Base-by-base conservation (phyloP, 202 grass and related monocot species). In the Saccharum hybrid region DNA sequence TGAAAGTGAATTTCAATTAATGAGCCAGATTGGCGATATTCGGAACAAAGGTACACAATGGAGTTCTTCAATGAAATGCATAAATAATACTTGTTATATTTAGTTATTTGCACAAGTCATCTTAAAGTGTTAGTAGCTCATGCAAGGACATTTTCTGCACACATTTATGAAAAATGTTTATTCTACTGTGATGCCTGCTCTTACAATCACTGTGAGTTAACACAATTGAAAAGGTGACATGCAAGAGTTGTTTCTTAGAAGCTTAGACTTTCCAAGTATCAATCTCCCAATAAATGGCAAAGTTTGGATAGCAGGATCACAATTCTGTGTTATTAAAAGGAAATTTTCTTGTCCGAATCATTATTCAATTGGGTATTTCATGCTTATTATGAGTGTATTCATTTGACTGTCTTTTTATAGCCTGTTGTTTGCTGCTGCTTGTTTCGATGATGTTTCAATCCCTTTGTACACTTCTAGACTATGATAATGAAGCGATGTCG, bases 1-100 rank as follows among this genome's bases (percentile, higher is more conserved):
- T 64, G 89, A 95, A 77, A 91, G 75, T 75, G 89, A 98, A 43
- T 98, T 95, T 74, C 83, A 87, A 59, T 83, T 98, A 79, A 90
- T 95, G 85, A 84, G 46, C 6, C 81, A 28, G 83, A 91, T 98
- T 78, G 74, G 85, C 30, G 65, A 76, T 74, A 90, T 98, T 73
- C 84, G 62, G 40, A 90, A 77, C 59, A 95, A 88, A 86, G 96
- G 96, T 98, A 87, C 4, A n/a, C 46, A 57, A 54, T 83, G 9
- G 63, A 79, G 46, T 28, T 57, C 75, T 54, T 80, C 54, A 86
- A 10, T 28, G 7, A 37, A 75, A 37, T 89, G 37, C 34, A 8
- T 40, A 42, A 6, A 69, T 19, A 23, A 18, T 48, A 19, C 8
- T 77, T 76, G 14, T 45, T 48, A 70, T 80, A 36, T 84, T 81